Evolutionary conservation across 2,329 filamentous ascomycete genomes (phyloP).

Genomic region (Chrysoporthe cubensis): DNA sequence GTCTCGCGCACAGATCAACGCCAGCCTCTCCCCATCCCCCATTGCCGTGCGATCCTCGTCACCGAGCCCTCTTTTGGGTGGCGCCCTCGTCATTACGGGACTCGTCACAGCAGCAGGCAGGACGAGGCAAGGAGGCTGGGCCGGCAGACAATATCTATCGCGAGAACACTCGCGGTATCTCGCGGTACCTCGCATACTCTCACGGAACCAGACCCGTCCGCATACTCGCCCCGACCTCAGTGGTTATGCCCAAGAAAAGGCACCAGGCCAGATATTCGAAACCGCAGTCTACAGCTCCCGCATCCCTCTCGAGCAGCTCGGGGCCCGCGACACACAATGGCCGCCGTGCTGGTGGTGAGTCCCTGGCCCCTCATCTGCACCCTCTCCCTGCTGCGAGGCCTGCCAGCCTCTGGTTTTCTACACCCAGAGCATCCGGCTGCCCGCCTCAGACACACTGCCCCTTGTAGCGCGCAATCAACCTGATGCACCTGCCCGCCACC

Average conservation of each 20-base stretch:
- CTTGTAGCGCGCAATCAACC: background rate
- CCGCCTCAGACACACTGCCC: slow-evolving; percentile 3
- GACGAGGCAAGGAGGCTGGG: slow-evolving; percentile 1
- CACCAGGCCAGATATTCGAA: slow-evolving; percentile 60
- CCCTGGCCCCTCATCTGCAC: background rate
- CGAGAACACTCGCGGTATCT: slow-evolving; percentile 1
- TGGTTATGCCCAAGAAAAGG: slow-evolving; percentile 67
- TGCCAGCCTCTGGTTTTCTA: background rate
- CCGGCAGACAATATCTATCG: background rate
- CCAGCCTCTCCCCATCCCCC: background rate
- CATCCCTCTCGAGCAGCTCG: slow-evolving; percentile 47
- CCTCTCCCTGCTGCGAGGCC: background rate
- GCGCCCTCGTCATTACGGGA: slow-evolving; percentile 9
- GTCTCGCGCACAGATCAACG: slow-evolving; percentile 18
- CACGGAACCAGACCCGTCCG: background rate
- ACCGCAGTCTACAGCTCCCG: slow-evolving; percentile 58
- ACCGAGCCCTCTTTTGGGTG: slow-evolving; percentile 17
- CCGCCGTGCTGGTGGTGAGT: slow-evolving; percentile 25
- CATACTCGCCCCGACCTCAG: background rate
- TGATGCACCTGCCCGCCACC: slow-evolving; percentile 19
- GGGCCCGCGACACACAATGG: slow-evolving; percentile 14
- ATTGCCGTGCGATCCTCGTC: slow-evolving; percentile 7
- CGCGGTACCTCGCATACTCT: slow-evolving; percentile 8
- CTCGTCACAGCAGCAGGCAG: slow-evolving; percentile 14
- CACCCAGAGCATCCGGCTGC: background rate